These are phyloP conservation scores for Acaromyces ingoldii DNA, from an alignment of 1,284 basidiomycete species.

Conservation along the genomic window DNA sequence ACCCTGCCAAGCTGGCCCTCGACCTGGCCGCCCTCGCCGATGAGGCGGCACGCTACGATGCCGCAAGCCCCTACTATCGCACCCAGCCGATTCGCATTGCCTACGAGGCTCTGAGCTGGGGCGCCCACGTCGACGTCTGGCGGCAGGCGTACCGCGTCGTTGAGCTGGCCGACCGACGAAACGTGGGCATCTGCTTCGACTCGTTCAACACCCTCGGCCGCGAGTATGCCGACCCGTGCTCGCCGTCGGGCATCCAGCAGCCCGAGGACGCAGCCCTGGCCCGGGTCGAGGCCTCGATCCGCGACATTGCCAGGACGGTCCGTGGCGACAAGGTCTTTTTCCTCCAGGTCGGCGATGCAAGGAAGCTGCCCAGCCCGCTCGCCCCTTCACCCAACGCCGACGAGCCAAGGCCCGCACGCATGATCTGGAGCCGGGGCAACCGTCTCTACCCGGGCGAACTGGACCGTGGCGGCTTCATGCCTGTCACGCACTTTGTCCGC, in stretches of 20 bases:
- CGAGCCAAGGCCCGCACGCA: slow-evolving; percentile 46
- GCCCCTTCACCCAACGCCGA: slow-evolving; percentile 36
- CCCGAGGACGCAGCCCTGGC: slow-evolving; percentile 8
- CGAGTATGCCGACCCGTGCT: slow-evolving; percentile 48
- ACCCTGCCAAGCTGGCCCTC: slow-evolving; percentile 27
- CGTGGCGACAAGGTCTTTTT: slow-evolving; percentile 47
- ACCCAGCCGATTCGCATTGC: slow-evolving; percentile 29
- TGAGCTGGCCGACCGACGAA: slow-evolving; percentile 33
- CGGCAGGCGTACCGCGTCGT: slow-evolving; percentile 49
- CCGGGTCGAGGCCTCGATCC: slow-evolving; percentile 17
- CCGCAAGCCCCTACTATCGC: background rate
- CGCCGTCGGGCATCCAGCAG: slow-evolving; percentile 16
- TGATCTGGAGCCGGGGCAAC: slow-evolving; percentile 51
- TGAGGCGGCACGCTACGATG: slow-evolving; percentile 17
- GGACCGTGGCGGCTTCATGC: slow-evolving; percentile 49
- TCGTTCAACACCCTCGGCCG: slow-evolving; percentile 53
- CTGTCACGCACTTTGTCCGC: slow-evolving; percentile 45
- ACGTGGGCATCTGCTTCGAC: slow-evolving; percentile 52
- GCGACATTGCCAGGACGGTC: slow-evolving; percentile 10
- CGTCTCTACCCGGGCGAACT: slow-evolving; percentile 52
- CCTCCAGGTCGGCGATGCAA: slow-evolving; percentile 52
- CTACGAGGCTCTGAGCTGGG: slow-evolving; percentile 42
- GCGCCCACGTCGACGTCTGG: slow-evolving; percentile 44
- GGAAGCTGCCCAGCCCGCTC: slow-evolving; percentile 24
- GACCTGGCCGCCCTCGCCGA: slow-evolving; percentile 38